Evolutionary conservation across 768 basidiomycete species (phyloP).

Genomic region (Russula brevipes): DNA sequence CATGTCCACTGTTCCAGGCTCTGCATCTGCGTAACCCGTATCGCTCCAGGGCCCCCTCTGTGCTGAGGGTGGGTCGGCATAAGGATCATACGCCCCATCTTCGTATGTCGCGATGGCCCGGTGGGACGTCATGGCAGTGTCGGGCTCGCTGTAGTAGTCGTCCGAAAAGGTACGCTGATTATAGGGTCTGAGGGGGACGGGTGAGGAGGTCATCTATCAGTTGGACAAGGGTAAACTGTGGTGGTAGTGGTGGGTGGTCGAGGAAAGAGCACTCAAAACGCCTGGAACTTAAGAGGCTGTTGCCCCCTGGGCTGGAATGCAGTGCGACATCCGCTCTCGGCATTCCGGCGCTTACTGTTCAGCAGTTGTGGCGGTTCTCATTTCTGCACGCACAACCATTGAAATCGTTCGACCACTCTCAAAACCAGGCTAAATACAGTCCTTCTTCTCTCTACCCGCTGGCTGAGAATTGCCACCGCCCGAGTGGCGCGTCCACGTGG

Average conservation of each 20-base stretch:
- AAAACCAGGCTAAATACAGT: too few relatives aligned
- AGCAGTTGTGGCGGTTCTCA: too few relatives aligned
- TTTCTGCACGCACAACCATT: too few relatives aligned
- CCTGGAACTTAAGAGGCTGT: not conserved
- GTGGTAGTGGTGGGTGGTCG: constrained; percentile 18
- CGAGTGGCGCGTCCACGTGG: too few relatives aligned
- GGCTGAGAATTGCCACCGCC: too few relatives aligned
- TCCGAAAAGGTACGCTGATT: not conserved
- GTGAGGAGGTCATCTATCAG: constrained; percentile 37
- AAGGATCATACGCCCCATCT: constrained; percentile 16
- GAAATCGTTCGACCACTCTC: too few relatives aligned
- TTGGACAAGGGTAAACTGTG: constrained; percentile 27
- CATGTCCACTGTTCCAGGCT: not conserved
- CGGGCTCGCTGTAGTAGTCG: not conserved
- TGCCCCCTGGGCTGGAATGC: not conserved
- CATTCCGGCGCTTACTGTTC: too few relatives aligned
- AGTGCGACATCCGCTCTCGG: not conserved
- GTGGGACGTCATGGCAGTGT: not conserved
- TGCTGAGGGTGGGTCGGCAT: not conserved
- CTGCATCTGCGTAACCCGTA: not conserved
- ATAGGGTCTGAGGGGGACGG: constrained; percentile 4
- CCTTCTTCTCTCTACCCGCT: too few relatives aligned
- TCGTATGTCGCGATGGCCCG: constrained; percentile 14
- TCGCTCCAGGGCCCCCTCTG: not conserved
- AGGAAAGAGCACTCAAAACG: constrained; percentile 5